A percentile compares a stretch with the other conserved stretches of the same genome.
These are phyloP conservation scores for Sugiyamaella qingdaonensis DNA, from an alignment of 805 yeast species.

Conservation along the genomic window DNA sequence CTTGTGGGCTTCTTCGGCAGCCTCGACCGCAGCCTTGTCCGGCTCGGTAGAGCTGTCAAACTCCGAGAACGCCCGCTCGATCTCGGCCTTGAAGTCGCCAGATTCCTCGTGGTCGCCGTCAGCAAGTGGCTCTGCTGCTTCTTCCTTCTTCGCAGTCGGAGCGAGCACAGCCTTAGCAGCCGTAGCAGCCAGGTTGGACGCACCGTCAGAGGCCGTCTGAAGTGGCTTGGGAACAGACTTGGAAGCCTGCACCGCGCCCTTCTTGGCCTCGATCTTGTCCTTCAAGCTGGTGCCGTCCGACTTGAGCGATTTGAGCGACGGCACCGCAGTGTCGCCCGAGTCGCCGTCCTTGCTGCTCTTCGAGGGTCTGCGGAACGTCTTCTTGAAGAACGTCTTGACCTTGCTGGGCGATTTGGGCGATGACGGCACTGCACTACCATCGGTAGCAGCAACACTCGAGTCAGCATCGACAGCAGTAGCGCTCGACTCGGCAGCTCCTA, in stretches of 20 bases:
- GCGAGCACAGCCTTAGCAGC: slow-evolving; percentile 11
- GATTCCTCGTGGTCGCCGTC: slow-evolving; percentile 5
- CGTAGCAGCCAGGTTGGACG: slow-evolving; percentile 11
- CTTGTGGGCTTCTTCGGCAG: slow-evolving; percentile 4
- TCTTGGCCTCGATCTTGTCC: slow-evolving; percentile 14
- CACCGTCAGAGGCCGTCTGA: slow-evolving; percentile 16
- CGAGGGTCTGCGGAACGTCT: slow-evolving; percentile 4
- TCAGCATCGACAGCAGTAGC: slow-evolving; percentile 4
- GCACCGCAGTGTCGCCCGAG: not conserved
- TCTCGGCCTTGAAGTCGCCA: slow-evolving; percentile 8
- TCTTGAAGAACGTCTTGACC: slow-evolving; percentile 3
- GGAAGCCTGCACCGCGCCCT: slow-evolving; percentile 3
- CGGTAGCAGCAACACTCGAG: not conserved
- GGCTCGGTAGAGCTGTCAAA: slow-evolving; percentile 9
- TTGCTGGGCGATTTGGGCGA: slow-evolving; percentile 4
- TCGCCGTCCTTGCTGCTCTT: not conserved
- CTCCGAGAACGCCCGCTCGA: slow-evolving; percentile 8
- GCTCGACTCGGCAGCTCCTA: not conserved
- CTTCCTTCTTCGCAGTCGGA: slow-evolving; percentile 1
- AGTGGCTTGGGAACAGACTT: slow-evolving; percentile 10
- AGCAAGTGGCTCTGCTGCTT: not conserved
- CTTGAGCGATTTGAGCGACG: slow-evolving; percentile 2
- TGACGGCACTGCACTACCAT: not conserved
- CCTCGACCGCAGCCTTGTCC: slow-evolving; percentile 6
- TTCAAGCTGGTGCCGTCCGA: slow-evolving; percentile 10